Evolutionary conservation across 495 filamentous ascomycete genomes (phyloP).

Genomic region (Halenospora varia): DNA sequence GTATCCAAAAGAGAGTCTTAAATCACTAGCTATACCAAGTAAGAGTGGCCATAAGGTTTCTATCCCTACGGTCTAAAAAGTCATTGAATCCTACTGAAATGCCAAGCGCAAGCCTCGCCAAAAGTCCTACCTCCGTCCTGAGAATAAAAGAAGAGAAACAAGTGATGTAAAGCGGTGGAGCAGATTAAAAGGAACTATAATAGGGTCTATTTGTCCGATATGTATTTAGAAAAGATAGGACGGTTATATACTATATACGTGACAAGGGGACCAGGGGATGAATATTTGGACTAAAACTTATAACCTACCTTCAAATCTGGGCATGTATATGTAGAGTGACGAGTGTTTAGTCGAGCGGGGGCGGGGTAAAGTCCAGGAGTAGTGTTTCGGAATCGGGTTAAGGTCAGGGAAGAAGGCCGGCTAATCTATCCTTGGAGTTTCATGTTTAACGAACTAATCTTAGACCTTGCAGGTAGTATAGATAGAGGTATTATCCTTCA

Average conservation of each 20-base stretch:
- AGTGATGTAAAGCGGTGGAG: neutral
- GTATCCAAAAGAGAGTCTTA: conserved; percentile 16
- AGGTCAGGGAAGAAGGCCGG: conserved; percentile 1
- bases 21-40: conserved; percentile 1
- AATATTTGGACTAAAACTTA: conserved; percentile 5
- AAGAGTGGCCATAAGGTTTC: conserved; percentile 5
- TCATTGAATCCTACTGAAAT: conserved; percentile 6
- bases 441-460: neutral
- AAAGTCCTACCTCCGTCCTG: conserved; percentile 6
- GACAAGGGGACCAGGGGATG: neutral
- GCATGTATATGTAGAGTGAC: too few species aligned
- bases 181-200: conserved; percentile 3
- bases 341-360: too few species aligned
- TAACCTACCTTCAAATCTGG: conserved; percentile 9
- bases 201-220: conserved; percentile 8
- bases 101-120: conserved; percentile 9
- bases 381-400: too few species aligned
- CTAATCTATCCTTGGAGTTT: neutral
- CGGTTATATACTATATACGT: conserved; percentile 9
- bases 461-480: neutral
- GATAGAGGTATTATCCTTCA: conserved; percentile 2
- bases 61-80: neutral
- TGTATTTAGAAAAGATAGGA: conserved; percentile 1
- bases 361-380: too few species aligned
- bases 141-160: neutral